These are phyloP conservation scores for Rosa rugosa DNA, from an alignment of 306 rosid genomes.

Conservation along the genomic window DNA sequence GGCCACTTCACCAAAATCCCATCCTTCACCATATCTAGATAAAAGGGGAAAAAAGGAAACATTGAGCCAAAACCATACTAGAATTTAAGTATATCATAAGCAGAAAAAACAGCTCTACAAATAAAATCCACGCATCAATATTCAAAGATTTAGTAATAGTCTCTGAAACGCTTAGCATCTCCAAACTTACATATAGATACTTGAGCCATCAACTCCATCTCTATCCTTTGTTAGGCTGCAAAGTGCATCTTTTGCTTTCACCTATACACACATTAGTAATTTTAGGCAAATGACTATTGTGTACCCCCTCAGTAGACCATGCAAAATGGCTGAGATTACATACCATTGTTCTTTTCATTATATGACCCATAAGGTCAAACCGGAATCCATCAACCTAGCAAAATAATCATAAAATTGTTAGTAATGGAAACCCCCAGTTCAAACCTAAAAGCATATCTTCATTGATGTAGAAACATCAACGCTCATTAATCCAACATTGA, in stretches of 20 bases:
- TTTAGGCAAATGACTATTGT: slow-evolving; percentile 1
- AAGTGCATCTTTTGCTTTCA: slow-evolving; percentile 63
- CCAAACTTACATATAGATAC: slow-evolving; percentile 76
- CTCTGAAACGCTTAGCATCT: background rate
- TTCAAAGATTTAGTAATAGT: slow-evolving; percentile 16
- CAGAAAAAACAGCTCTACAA: slow-evolving; percentile 25
- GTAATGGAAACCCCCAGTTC: background rate
- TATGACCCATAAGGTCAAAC: slow-evolving; percentile 96
- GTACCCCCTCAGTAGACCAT: background rate
- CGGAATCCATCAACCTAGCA: slow-evolving; percentile 95
- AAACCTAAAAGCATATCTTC: background rate
- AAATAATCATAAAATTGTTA: slow-evolving; percentile 10
- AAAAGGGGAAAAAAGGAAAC: slow-evolving; percentile 21
- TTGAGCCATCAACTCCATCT: slow-evolving; percentile 82
- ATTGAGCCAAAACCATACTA: slow-evolving; percentile 7
- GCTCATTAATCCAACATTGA: background rate
- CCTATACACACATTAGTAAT: slow-evolving; percentile 48
- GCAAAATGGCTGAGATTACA: slow-evolving; percentile 17
- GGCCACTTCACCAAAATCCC: slow-evolving; percentile 99
- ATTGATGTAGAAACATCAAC: slow-evolving; percentile 9
- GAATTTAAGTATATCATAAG: slow-evolving; percentile 15
- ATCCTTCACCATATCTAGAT: slow-evolving; percentile 95
- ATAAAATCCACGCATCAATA: slow-evolving; percentile 10
- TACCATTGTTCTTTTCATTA: slow-evolving; percentile 97
- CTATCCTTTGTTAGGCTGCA: slow-evolving; percentile 58